Conservation (phyloP, 116 monocot species). For the Dioscorea cayenensis region DNA sequence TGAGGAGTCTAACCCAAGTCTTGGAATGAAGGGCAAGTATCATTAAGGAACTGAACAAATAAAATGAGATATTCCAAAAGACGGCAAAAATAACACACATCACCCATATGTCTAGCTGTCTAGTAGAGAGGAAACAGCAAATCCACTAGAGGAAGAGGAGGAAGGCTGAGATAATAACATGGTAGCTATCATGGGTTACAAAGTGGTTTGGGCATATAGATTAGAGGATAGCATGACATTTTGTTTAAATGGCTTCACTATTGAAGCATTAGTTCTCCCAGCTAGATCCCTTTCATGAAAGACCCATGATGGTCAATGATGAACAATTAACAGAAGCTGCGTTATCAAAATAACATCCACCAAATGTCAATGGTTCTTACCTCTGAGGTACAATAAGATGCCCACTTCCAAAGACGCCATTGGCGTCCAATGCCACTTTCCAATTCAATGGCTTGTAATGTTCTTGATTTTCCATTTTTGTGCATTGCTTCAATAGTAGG, state of each 20-base stretch:
- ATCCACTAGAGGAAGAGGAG: too few relatives aligned
- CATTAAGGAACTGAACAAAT: neutral
- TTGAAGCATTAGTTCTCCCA: neutral
- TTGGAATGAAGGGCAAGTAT: neutral
- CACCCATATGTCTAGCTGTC: too few relatives aligned
- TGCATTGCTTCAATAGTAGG: slow-evolving; percentile 72
- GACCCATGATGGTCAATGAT: neutral
- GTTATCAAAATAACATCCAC: neutral
- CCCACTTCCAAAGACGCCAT: slow-evolving; percentile 92
- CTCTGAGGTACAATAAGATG: slow-evolving; percentile 87
- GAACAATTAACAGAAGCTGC: neutral
- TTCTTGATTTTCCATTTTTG: slow-evolving; percentile 72
- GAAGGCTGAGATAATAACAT: too few relatives aligned
- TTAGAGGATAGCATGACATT: too few relatives aligned
- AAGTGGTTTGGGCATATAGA: too few relatives aligned
- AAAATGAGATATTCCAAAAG: too few relatives aligned
- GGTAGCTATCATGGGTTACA: too few relatives aligned
- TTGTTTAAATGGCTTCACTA: neutral
- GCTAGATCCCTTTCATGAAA: neutral
- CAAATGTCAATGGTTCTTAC: slow-evolving; percentile 11
- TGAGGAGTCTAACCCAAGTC: neutral
- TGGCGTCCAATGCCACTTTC: slow-evolving; percentile 85
- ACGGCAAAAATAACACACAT: too few relatives aligned
- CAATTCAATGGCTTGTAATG: slow-evolving; percentile 86
- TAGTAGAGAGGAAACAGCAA: too few relatives aligned